Evolutionary conservation across 352 stramenopile genomes (phyloP).

Genomic region (Phytophthora fragariae): DNA sequence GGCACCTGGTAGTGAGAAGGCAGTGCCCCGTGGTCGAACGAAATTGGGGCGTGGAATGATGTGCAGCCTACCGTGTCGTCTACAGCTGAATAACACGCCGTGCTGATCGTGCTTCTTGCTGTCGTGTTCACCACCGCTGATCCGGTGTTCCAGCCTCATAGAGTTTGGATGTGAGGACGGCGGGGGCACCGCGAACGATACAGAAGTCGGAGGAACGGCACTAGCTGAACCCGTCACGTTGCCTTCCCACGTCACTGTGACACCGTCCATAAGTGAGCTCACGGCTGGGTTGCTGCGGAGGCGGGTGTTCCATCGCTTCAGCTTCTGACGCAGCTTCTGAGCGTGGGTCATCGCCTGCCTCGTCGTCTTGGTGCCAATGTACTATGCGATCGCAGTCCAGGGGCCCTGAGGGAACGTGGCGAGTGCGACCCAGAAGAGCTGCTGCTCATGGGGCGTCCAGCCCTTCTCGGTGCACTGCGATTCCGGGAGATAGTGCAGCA

Average conservation of each 20-base stretch:
- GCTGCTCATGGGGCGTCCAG: slow-evolving; percentile 39
- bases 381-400: slow-evolving; percentile 59
- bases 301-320: slow-evolving; percentile 46
- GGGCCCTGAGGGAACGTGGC: slow-evolving; percentile 53
- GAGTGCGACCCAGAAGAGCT: slow-evolving; percentile 50
- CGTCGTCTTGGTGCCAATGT: slow-evolving; percentile 62
- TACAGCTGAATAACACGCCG: not conserved
- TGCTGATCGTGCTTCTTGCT: not conserved
- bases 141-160: not conserved
- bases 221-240: slow-evolving; percentile 11
- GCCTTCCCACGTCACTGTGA: slow-evolving; percentile 16
- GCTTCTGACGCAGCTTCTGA: slow-evolving; percentile 66
- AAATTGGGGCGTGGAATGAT: not conserved
- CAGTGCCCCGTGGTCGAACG: not conserved
- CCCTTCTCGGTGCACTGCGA: slow-evolving; percentile 41
- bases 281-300: slow-evolving; percentile 38
- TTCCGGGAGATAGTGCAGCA: slow-evolving; percentile 50
- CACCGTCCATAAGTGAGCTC: slow-evolving; percentile 36
- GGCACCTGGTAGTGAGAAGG: not conserved
- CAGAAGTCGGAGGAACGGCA: slow-evolving; percentile 4
- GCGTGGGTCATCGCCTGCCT: slow-evolving; percentile 67
- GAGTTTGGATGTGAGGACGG: not conserved
- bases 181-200: not conserved
- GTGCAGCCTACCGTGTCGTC: not conserved
- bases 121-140: slow-evolving; percentile 1